Conservation (phyloP, 1,139 yeast genomes). For the Pichia sp. region DNA sequence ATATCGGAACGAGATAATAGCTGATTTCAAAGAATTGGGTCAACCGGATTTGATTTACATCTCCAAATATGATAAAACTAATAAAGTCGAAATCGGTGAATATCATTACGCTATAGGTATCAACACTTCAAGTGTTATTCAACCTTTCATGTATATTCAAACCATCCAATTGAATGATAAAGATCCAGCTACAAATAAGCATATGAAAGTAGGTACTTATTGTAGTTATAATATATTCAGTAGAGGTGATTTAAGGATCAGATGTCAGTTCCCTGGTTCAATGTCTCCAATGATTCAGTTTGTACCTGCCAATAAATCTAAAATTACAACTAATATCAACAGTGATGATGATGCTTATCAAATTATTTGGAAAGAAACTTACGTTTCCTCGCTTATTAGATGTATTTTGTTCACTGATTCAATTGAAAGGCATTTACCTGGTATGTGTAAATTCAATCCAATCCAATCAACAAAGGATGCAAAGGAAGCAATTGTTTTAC, state of each 20-base stretch:
- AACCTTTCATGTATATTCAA: conserved; percentile 68
- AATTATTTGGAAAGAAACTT: conserved; percentile 68
- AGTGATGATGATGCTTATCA: conserved; percentile 28
- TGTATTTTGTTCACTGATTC: conserved; percentile 63
- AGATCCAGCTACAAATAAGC: conserved; percentile 19
- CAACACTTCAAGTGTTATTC: conserved; percentile 51
- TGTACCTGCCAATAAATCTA: conserved; percentile 19
- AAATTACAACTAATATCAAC: conserved; percentile 17
- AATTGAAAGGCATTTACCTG: conserved; percentile 54
- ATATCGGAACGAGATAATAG: conserved; percentile 23
- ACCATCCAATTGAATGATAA: conserved; percentile 37
- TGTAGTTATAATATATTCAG: conserved; percentile 45
- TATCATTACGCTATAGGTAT: conserved; percentile 68
- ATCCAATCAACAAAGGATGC: conserved; percentile 42
- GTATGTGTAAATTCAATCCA: conserved; percentile 37
- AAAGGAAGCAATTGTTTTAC: conserved; percentile 48
- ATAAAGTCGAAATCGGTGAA: conserved; percentile 36
- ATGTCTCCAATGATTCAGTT: conserved; percentile 26
- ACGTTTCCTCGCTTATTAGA: conserved; percentile 67
- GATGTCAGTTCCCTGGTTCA: conserved; percentile 28
- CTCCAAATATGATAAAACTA: conserved; percentile 36
- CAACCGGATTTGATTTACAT: conserved; percentile 86
- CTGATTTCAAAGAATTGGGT: conserved; percentile 47
- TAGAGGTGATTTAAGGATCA: conserved; percentile 40
- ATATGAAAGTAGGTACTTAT: conserved; percentile 36